phyloP scores from a whole-genome alignment of 148 eudicot species.

The Amaranthus cruentus region DNA sequence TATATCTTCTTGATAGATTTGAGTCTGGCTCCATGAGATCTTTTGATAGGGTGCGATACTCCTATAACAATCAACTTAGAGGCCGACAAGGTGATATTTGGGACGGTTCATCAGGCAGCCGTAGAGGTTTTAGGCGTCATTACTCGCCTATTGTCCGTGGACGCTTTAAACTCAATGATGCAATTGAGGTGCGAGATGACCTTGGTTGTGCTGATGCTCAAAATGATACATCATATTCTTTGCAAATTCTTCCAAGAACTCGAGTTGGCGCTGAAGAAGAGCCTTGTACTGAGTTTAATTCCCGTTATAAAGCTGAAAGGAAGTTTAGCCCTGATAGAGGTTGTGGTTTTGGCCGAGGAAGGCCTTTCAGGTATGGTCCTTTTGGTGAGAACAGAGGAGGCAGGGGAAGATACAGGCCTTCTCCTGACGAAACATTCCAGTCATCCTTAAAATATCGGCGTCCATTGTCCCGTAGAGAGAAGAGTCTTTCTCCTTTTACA shows the following conservation, averaged over 20 bases:
- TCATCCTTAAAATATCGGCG: constrained; percentile 26
- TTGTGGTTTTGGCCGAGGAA: constrained; percentile 29
- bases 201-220: constrained; percentile 20
- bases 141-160: constrained; percentile 31
- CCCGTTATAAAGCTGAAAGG: constrained; percentile 23
- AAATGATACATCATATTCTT: constrained; percentile 23
- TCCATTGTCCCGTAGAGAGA: constrained; percentile 30
- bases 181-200: constrained; percentile 15
- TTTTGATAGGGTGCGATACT: constrained; percentile 28
- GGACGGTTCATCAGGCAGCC: constrained; percentile 20
- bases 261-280: constrained; percentile 13
- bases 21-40: constrained; percentile 28
- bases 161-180: constrained; percentile 19
- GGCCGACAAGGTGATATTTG: constrained; percentile 28
- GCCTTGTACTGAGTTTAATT: constrained; percentile 19
- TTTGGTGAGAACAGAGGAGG: constrained; percentile 15
- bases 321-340: constrained; percentile 25
- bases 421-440: constrained; percentile 31
- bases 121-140: constrained; percentile 30
- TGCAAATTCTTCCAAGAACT: constrained; percentile 17
- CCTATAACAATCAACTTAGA: constrained; percentile 28
- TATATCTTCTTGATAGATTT: constrained; percentile 24
- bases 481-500: constrained; percentile 33
- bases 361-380: constrained; percentile 27
- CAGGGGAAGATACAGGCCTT: constrained; percentile 34